A percentile compares a stretch with the other conserved stretches of the same genome.
Conservation (phyloP, 352 stramenopile genomes). For the Globisporangium sylvaticum region DNA sequence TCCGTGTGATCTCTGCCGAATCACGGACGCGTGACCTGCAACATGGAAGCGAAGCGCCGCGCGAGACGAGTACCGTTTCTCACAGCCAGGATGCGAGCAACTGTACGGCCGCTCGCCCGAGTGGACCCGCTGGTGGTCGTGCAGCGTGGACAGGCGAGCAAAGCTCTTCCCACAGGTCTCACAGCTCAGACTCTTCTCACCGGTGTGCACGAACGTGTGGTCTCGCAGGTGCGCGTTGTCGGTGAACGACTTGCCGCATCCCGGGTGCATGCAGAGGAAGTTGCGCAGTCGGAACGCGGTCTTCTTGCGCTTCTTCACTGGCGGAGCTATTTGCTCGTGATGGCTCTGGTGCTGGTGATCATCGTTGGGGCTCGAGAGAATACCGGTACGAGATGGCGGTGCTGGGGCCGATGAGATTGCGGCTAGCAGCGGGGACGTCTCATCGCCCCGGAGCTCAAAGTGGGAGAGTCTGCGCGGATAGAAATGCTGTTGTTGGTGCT, state of each 20-base stretch:
- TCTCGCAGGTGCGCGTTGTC: conserved; percentile 66
- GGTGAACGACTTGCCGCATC: conserved; percentile 65
- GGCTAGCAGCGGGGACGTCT: not conserved
- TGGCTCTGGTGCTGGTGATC: conserved; percentile 2
- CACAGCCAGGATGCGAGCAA: conserved; percentile 26
- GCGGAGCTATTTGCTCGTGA: not conserved
- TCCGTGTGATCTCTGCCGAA: not conserved
- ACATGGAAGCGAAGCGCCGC: conserved; percentile 60
- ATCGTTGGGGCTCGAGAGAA: not conserved
- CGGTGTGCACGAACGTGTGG: conserved; percentile 71
- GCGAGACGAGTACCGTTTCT: conserved; percentile 45
- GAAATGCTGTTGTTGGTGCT: not conserved
- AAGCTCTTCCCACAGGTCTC: conserved; percentile 45
- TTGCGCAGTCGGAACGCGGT: conserved; percentile 54
- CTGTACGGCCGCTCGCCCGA: conserved; percentile 69
- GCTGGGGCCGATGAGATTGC: not conserved
- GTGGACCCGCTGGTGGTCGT: conserved; percentile 65
- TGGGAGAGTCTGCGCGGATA: not conserved
- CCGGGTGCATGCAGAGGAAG: conserved; percentile 63
- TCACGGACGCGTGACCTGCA: conserved; percentile 23
- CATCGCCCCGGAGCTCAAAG: conserved; percentile 8
- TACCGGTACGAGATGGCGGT: not conserved
- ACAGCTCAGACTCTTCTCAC: conserved; percentile 59
- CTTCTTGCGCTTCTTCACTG: conserved; percentile 38
- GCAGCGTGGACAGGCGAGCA: conserved; percentile 48